These are phyloP conservation scores for Colletotrichum eremochloae DNA, from an alignment of 2,329 filamentous ascomycete species.

Conservation along the genomic window DNA sequence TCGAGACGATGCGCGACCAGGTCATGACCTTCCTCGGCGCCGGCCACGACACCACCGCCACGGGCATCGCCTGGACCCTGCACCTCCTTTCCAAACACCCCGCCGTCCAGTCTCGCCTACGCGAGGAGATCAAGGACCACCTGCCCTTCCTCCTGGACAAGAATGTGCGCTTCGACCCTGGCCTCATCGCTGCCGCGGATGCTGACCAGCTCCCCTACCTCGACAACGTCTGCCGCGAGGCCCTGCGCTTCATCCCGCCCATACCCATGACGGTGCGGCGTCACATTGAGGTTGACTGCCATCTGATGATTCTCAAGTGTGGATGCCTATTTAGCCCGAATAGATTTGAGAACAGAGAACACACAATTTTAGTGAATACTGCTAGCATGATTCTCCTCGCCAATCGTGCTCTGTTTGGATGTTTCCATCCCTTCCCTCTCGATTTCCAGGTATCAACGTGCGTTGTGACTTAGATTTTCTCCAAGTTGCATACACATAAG, in stretches of 20 bases:
- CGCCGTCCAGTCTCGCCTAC: conserved; percentile 54
- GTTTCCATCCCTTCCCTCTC: no score
- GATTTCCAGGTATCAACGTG: no score
- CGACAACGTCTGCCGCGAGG: conserved; percentile 61
- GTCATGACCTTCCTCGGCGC: conserved; percentile 57
- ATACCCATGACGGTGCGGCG: conserved; percentile 61
- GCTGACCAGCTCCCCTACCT: conserved; percentile 58
- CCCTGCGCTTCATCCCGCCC: conserved; percentile 58
- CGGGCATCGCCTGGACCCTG: conserved; percentile 57
- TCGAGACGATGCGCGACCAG: conserved; percentile 51
- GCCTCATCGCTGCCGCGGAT: conserved; percentile 50
- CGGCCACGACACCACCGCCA: conserved; percentile 60
- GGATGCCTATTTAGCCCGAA: background rate
- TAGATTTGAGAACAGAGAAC: background rate
- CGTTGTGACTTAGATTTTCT: background rate
- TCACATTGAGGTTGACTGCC: conserved; percentile 53
- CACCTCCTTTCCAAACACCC: conserved; percentile 56
- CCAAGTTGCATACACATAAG: background rate
- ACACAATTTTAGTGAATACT: background rate
- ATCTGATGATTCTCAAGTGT: background rate
- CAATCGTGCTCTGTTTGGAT: no score
- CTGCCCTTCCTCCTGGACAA: conserved; percentile 55
- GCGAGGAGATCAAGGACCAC: conserved; percentile 54
- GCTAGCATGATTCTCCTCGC: no score
- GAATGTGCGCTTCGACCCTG: conserved; percentile 48